These are phyloP conservation scores for Xylaria scruposa DNA, from an alignment of 495 filamentous ascomycete species.

Conservation along the genomic window DNA sequence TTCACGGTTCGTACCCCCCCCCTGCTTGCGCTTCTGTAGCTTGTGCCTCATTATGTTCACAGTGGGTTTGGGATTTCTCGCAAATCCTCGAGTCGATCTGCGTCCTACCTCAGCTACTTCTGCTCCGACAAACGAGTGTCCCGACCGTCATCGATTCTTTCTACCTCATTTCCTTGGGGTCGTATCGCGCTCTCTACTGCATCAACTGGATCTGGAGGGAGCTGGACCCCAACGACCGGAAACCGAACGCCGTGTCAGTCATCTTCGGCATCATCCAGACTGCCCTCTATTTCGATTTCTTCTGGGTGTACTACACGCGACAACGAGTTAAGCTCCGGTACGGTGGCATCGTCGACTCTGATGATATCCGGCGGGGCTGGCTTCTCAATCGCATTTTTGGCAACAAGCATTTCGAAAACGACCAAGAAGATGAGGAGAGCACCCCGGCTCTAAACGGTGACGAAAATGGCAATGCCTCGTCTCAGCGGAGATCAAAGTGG, in stretches of 20 bases:
- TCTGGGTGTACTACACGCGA: constrained; percentile 93
- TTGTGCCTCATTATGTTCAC: constrained; percentile 22
- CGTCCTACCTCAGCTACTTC: constrained; percentile 87
- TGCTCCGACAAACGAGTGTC: constrained; percentile 91
- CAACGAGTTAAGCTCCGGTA: constrained; percentile 93
- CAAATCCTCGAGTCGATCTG: constrained; percentile 89
- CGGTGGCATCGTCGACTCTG: constrained; percentile 90
- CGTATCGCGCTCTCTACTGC: constrained; percentile 90
- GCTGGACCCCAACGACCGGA: constrained; percentile 59
- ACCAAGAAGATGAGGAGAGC: constrained; percentile 54
- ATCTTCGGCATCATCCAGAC: constrained; percentile 92
- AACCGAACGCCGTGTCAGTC: constrained; percentile 73
- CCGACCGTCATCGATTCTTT: constrained; percentile 96
- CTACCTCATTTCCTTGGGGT: constrained; percentile 87
- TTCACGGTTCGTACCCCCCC: constrained; percentile 58
- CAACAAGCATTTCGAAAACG: constrained; percentile 50
- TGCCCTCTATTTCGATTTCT: constrained; percentile 90
- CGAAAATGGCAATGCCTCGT: constrained; percentile 33
- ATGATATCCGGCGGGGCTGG: constrained; percentile 85
- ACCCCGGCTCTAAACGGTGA: constrained; percentile 49
- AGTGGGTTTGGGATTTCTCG: constrained; percentile 85
- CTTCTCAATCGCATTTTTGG: constrained; percentile 64
- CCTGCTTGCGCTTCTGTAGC: not conserved
- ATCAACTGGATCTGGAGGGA: constrained; percentile 86
- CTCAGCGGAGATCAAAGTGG: constrained; percentile 63